A percentile compares a stretch with the other conserved stretches of the same genome.
phyloP scores from a whole-genome alignment of 2,329 filamentous ascomycete species.

The Aureobasidium sp. region DNA sequence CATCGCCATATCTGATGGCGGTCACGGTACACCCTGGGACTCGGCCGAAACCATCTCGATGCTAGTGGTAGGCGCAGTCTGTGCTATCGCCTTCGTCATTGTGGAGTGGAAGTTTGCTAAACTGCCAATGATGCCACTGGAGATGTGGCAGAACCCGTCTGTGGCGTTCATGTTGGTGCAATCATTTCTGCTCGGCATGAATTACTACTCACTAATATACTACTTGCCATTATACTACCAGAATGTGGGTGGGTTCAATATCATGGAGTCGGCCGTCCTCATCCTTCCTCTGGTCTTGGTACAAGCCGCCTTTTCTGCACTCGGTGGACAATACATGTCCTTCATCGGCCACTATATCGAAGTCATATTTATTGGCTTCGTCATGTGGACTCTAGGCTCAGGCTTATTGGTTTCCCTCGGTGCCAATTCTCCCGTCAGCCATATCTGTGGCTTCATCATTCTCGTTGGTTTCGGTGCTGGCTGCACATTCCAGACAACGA shows the following conservation, averaged over 20 bases:
- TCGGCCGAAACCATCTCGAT: slow-evolving; percentile 62
- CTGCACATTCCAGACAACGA: slow-evolving; percentile 41
- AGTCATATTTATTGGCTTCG: slow-evolving; percentile 52
- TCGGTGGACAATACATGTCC: slow-evolving; percentile 59
- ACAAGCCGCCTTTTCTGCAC: slow-evolving; percentile 33
- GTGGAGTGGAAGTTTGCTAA: slow-evolving; percentile 60
- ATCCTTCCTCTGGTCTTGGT: slow-evolving; percentile 45
- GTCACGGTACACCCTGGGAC: slow-evolving; percentile 63
- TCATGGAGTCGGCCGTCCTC: slow-evolving; percentile 57
- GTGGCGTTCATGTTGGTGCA: slow-evolving; percentile 63
- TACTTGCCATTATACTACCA: slow-evolving; percentile 57
- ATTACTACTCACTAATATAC: slow-evolving; percentile 65
- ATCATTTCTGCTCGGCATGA: slow-evolving; percentile 67
- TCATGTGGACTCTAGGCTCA: slow-evolving; percentile 41
- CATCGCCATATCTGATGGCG: slow-evolving; percentile 58
- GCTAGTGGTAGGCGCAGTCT: slow-evolving; percentile 55
- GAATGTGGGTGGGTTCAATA: slow-evolving; percentile 50
- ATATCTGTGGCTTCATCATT: slow-evolving; percentile 37
- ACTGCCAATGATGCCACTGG: slow-evolving; percentile 55
- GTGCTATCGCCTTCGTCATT: slow-evolving; percentile 56
- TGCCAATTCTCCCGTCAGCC: slow-evolving; percentile 30
- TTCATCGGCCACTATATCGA: slow-evolving; percentile 40
- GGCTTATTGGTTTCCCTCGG: slow-evolving; percentile 37
- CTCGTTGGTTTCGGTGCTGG: slow-evolving; percentile 38
- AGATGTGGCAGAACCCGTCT: slow-evolving; percentile 61